Evolutionary conservation across 441 rosid species (phyloP), one percentile per base, ranked within the genome.

Genomic region (Adansonia rubrostipa): DNA sequence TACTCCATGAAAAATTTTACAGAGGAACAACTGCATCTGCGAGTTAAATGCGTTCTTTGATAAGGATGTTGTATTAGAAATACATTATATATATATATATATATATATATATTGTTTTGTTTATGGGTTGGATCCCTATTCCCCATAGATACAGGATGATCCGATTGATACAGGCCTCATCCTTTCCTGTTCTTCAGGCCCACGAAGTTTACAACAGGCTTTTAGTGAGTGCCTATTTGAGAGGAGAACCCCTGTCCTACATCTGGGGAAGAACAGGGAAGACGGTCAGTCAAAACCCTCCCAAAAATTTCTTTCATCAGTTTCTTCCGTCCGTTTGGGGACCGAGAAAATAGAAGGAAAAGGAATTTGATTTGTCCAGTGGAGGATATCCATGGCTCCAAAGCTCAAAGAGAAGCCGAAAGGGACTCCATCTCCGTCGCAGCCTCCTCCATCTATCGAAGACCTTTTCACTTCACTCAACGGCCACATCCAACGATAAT

Each of bases 391-490:
- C 57, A 91, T 94, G 97, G 89, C 95, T 84, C 96, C 98, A 0
- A 94, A 94, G 74, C 76, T 91, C 53, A 91, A 88, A 82, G 92
- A 90, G 33, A 91, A 86, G 85, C 81, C 85, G 48, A 89, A 85
- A 75, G 68, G 86, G 57, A 64, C 88, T 4, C 63, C 83, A 28
- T 40, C 88, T 11, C 81, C 91, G 42, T 78, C 85, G 68, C 93
- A 88, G 81, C 95, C 94, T 80, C 95, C 88, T 74, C 89, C 93
- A 1, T 67, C 94, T 40, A 87, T 93, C 72, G 98, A 95, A 91
- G 97, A 95, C 85, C 92, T 95, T 77, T 95, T 95, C 91, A 75
- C 92, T 62, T 77, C 87, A 40, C 95, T 93, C 70, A 84, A 88
- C 66, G 77, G 84, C 77, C 96, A 93, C 84, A 94, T 92, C 77